Percentiles rank a stretch among this genome's conserved stretches.
Evolutionary conservation across 192 early-diverging fungal genomes (phyloP).

Genomic region (Gonapodya prolifera): DNA sequence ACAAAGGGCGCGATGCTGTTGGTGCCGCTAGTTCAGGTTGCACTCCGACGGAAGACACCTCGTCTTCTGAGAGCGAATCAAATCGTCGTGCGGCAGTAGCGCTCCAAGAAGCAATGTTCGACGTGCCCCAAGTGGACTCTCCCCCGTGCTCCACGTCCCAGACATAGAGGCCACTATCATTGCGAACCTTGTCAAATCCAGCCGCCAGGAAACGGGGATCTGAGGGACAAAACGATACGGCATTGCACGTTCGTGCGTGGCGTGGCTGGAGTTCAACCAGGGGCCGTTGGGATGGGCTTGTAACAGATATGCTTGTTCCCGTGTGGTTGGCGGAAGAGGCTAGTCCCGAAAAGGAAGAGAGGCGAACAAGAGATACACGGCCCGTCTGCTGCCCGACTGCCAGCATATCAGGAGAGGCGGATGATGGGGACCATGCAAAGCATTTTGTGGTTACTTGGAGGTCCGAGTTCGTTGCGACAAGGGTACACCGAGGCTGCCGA

Average conservation of each 20-base stretch:
- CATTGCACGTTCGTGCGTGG: constrained; percentile 52
- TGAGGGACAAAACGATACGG: constrained; percentile 55
- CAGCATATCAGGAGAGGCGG: constrained; percentile 3
- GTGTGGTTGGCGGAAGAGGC: neutral
- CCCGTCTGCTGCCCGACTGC: constrained; percentile 7
- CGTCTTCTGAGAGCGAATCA: constrained; percentile 2
- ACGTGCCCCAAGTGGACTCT: constrained; percentile 12
- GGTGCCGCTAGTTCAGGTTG: constrained; percentile 13
- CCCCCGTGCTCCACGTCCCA: constrained; percentile 51
- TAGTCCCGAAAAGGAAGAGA: neutral
- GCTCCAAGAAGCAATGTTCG: neutral
- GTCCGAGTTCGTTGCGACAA: constrained; percentile 10
- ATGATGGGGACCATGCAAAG: constrained; percentile 12
- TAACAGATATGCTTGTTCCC: neutral
- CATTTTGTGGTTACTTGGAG: constrained; percentile 2
- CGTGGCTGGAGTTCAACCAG: constrained; percentile 12
- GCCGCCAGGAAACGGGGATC: constrained; percentile 43
- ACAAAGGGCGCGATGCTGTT: neutral
- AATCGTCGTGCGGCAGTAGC: constrained; percentile 9
- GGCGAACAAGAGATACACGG: constrained; percentile 4
- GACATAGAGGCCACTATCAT: constrained; percentile 55
- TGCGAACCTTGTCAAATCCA: constrained; percentile 63
- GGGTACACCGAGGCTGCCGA: neutral
- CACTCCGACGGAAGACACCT: neutral
- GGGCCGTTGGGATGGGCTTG: neutral